Evolutionary conservation across 2,329 filamentous ascomycete genomes (phyloP).

Genomic region (Sarocladiaceae sp.): DNA sequence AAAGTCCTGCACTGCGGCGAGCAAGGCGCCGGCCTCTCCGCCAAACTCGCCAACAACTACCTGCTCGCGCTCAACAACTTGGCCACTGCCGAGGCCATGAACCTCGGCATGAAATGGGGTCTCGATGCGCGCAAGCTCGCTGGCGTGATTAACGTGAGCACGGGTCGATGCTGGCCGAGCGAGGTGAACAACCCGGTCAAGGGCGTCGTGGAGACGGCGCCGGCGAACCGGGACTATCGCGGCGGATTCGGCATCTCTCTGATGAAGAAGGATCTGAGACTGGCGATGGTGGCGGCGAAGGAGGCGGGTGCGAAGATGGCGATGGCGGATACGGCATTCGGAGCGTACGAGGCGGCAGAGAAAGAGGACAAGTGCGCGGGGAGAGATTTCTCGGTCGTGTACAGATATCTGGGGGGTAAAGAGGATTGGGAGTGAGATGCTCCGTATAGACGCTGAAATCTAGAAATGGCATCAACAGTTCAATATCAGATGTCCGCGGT

Average conservation of each 20-base stretch:
- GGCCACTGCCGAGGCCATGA: conserved; percentile 60
- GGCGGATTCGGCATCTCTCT: conserved; percentile 72
- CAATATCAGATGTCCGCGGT: too few relatives aligned
- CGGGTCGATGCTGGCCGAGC: conserved; percentile 92
- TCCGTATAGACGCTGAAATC: too few relatives aligned
- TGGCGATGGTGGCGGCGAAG: conserved; percentile 66
- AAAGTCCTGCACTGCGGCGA: conserved; percentile 79
- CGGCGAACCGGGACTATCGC: conserved; percentile 67
- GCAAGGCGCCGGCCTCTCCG: conserved; percentile 80
- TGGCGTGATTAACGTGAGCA: conserved; percentile 85
- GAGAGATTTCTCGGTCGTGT: conserved; percentile 77
- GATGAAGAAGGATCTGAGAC: conserved; percentile 73
- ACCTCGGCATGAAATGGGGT: conserved; percentile 55
- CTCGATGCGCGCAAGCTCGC: conserved; percentile 62
- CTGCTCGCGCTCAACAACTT: conserved; percentile 90
- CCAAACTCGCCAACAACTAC: conserved; percentile 97
- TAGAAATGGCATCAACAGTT: too few relatives aligned
- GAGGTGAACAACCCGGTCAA: conserved; percentile 93
- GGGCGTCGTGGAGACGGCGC: conserved; percentile 71
- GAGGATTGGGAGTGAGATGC: conserved; percentile 23
- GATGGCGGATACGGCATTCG: conserved; percentile 54
- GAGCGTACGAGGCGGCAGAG: conserved; percentile 63
- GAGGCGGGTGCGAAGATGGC: conserved; percentile 61
- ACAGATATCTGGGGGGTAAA: conserved; percentile 59
- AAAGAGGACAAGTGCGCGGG: conserved; percentile 55